A percentile compares a stretch with the other conserved stretches of the same genome.
Evolutionary conservation across 192 early-diverging fungal genomes (phyloP).

Genomic region (Phycomyces blakesleeanus): DNA sequence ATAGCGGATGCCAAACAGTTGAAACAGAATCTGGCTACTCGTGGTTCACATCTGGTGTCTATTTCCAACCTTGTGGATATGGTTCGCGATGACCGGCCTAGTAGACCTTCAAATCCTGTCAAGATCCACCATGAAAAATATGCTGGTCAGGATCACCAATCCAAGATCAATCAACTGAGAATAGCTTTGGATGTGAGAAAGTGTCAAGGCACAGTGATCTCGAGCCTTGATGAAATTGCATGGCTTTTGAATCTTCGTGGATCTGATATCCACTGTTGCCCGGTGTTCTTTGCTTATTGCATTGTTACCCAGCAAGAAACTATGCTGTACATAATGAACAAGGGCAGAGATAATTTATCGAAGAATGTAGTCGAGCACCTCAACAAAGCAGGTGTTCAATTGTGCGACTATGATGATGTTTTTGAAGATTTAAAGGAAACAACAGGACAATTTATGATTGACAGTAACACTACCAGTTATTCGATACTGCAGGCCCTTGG

Average conservation of each 20-base stretch:
- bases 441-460: slow-evolving; percentile 47
- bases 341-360: slow-evolving; percentile 64
- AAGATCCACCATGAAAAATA: slow-evolving; percentile 37
- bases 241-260: slow-evolving; percentile 98
- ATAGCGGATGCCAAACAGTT: slow-evolving; percentile 93
- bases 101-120: slow-evolving; percentile 45
- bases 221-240: slow-evolving; percentile 92
- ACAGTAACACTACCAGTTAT: slow-evolving; percentile 50
- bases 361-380: slow-evolving; percentile 61
- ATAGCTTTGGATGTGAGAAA: slow-evolving; percentile 73
- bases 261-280: slow-evolving; percentile 90
- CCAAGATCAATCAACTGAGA: slow-evolving; percentile 64
- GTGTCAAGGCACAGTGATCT: slow-evolving; percentile 67
- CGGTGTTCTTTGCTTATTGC: slow-evolving; percentile 93
- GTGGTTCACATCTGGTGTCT: slow-evolving; percentile 66
- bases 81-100: slow-evolving; percentile 83
- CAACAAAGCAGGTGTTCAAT: slow-evolving; percentile 38
- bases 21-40: slow-evolving; percentile 19
- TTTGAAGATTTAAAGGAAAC: slow-evolving; percentile 64
- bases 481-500: slow-evolving; percentile 53
- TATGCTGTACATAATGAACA: slow-evolving; percentile 61
- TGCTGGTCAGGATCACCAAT: slow-evolving; percentile 84
- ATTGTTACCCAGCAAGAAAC: slow-evolving; percentile 68
- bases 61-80: slow-evolving; percentile 94
- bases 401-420: slow-evolving; percentile 72